phyloP scores from a whole-genome alignment of 208 protist species.

The Crithidia thermophila region DNA sequence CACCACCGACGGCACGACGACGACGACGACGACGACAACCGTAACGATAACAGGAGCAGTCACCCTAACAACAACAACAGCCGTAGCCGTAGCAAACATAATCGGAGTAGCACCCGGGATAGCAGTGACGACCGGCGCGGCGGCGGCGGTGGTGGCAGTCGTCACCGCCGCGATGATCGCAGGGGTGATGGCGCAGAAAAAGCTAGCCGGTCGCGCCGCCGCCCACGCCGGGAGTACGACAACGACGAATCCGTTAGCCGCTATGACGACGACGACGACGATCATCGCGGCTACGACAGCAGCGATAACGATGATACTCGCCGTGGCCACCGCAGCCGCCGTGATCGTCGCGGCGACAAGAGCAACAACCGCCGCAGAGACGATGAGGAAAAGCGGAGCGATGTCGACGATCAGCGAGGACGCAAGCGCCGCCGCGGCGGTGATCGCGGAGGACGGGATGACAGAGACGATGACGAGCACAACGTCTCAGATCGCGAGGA shows the following conservation, averaged over 20 bases:
- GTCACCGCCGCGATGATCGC: neutral
- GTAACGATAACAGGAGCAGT: neutral
- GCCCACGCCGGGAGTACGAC: slow-evolving; percentile 1
- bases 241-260: too few species aligned
- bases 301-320: neutral
- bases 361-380: neutral
- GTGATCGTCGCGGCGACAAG: too few species aligned
- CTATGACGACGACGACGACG: neutral
- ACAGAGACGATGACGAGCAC: neutral
- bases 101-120: neutral
- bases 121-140: neutral
- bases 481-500: slow-evolving; percentile 1
- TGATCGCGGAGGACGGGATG: slow-evolving; percentile 1
- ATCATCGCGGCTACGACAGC: neutral
- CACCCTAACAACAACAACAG: neutral
- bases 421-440: slow-evolving; percentile 12
- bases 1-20: slow-evolving; percentile 2
- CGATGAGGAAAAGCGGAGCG: neutral
- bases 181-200: neutral
- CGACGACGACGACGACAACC: neutral
- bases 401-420: neutral
- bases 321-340: neutral
- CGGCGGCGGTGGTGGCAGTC: neutral
- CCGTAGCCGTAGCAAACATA: neutral
- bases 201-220: slow-evolving; percentile 6